A percentile compares a stretch with the other conserved stretches of the same genome.
Evolutionary conservation across 192 early-diverging fungal genomes (phyloP).

Genomic region (Gryganskiella cystojenkinii): DNA sequence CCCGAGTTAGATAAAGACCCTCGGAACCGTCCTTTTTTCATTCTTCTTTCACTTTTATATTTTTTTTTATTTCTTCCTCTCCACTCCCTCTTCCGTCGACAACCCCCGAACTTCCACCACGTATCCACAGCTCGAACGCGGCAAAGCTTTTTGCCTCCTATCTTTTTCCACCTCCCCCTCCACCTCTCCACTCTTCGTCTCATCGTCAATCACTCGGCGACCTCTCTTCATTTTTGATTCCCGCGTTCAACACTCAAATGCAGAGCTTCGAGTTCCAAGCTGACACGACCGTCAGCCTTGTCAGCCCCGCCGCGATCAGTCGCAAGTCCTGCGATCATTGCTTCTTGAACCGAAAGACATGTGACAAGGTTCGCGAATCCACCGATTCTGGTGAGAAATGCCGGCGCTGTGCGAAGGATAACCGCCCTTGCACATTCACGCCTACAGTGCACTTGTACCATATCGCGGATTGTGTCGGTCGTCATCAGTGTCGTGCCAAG

Average conservation of each 20-base stretch:
- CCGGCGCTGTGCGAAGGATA: conserved; percentile 49
- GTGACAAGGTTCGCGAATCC: conserved; percentile 46
- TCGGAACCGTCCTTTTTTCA: background rate
- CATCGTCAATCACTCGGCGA: background rate
- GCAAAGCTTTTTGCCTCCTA: background rate
- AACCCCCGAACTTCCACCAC: background rate
- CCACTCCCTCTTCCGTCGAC: background rate
- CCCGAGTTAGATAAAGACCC: background rate
- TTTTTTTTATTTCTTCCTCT: background rate
- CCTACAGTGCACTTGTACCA: conserved; percentile 51
- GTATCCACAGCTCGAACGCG: background rate
- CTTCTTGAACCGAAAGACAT: conserved; percentile 49
- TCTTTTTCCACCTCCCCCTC: background rate
- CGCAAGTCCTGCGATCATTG: conserved; percentile 51
- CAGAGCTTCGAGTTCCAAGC: conserved; percentile 53
- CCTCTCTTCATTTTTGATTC: background rate
- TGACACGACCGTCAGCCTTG: conserved; percentile 41
- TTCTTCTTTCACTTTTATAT: background rate
- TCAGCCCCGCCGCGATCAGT: conserved; percentile 45
- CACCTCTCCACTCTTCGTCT: background rate
- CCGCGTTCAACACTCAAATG: conserved; percentile 11
- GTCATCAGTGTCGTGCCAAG: conserved; percentile 52
- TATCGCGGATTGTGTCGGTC: conserved; percentile 51
- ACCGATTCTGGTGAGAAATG: conserved; percentile 45
- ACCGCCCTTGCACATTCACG: conserved; percentile 49